phyloP scores from a whole-genome alignment of 2,329 filamentous ascomycete genomes.

The Aquanectria penicillioides region DNA sequence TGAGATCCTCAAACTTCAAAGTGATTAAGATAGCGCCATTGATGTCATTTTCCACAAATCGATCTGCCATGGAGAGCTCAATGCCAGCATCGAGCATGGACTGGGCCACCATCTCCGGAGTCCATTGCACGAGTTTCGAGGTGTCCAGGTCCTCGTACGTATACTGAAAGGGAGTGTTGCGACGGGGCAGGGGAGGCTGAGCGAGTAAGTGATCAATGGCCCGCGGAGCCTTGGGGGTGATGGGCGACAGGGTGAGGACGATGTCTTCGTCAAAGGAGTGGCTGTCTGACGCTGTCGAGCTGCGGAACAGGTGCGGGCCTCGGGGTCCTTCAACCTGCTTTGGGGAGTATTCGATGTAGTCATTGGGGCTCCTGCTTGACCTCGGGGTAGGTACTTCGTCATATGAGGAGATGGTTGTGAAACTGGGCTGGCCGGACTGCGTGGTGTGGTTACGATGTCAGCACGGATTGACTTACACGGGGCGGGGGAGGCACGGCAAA shows the following conservation, averaged over 20 bases:
- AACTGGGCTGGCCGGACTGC: conserved; percentile 77
- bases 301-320: conserved; percentile 87
- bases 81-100: conserved; percentile 89
- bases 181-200: conserved; percentile 42
- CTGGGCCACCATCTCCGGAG: conserved; percentile 79
- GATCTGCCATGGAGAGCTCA: conserved; percentile 79
- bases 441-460: conserved; percentile 35
- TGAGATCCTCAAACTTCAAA: conserved; percentile 89
- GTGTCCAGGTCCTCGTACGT: conserved; percentile 67
- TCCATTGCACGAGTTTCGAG: conserved; percentile 72
- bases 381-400: conserved; percentile 85
- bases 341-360: conserved; percentile 68
- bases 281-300: conserved; percentile 69
- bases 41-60: conserved; percentile 93
- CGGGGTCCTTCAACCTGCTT: conserved; percentile 81
- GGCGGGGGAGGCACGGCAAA: neutral
- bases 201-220: conserved; percentile 40
- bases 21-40: conserved; percentile 87
- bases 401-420: conserved; percentile 87
- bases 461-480: conserved; percentile 9
- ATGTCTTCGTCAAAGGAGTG: conserved; percentile 55
- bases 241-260: conserved; percentile 75
- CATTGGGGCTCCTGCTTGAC: conserved; percentile 68
- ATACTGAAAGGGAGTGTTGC: conserved; percentile 65
- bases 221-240: conserved; percentile 72